These are phyloP conservation scores for Basipetospora chlamydospora DNA, from an alignment of 2,329 filamentous ascomycete genomes.

Conservation along the genomic window DNA sequence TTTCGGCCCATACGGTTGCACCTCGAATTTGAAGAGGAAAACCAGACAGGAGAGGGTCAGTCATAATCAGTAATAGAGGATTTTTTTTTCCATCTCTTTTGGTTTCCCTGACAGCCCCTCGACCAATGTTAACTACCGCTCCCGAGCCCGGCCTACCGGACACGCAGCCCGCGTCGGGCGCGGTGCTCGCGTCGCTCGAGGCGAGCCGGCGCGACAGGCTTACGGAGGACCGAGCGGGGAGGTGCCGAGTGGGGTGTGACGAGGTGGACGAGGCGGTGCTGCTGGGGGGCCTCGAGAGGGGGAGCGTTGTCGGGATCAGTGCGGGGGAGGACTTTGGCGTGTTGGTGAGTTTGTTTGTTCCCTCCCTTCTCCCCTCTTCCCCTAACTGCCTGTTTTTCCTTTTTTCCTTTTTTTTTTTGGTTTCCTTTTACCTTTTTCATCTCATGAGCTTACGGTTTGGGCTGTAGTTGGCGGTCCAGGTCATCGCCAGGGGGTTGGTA, in stretches of 20 bases:
- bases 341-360: slow-evolving; percentile 20
- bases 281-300: slow-evolving; percentile 31
- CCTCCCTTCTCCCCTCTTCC: slow-evolving; percentile 2
- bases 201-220: slow-evolving; percentile 20
- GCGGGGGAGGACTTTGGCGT: slow-evolving; percentile 36
- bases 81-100: no score
- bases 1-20: no score
- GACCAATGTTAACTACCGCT: no score
- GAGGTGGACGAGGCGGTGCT: slow-evolving; percentile 35
- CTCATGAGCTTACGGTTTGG: neutral
- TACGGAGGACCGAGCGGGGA: slow-evolving; percentile 16
- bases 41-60: no score
- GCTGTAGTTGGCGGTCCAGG: slow-evolving; percentile 32
- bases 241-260: slow-evolving; percentile 26
- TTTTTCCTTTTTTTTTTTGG: no score
- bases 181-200: slow-evolving; percentile 26
- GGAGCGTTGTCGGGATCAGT: slow-evolving; percentile 38
- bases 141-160: no score
- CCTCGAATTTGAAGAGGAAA: no score
- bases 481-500: slow-evolving; percentile 26
- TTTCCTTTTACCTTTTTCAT: neutral
- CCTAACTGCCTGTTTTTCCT: neutral
- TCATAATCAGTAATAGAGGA: no score
- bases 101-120: no score
- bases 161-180: slow-evolving; percentile 26